These are phyloP conservation scores for Paragyromitra xinjiangensis DNA, from an alignment of 495 filamentous ascomycete species.

Conservation along the genomic window DNA sequence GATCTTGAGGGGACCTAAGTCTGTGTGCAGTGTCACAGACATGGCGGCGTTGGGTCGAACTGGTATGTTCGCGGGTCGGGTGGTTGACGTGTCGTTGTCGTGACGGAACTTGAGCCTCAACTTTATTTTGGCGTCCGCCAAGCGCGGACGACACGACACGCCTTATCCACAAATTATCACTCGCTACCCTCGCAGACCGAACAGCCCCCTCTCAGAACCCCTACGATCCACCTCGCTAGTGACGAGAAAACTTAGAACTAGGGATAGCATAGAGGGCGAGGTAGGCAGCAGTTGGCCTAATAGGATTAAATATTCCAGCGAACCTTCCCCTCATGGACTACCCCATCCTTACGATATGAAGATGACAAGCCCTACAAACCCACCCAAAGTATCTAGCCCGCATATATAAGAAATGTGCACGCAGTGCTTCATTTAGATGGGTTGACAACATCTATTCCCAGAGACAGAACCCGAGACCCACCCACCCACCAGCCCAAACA, in stretches of 20 bases:
- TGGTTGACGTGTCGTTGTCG: conserved; percentile 37
- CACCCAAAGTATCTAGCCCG: not conserved
- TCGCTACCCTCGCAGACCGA: not conserved
- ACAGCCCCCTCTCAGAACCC: not conserved
- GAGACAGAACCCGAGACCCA: not conserved
- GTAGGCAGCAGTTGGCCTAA: too few relatives aligned
- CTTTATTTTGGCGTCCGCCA: conserved; percentile 35
- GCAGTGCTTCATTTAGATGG: conserved; percentile 1
- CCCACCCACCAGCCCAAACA: not conserved
- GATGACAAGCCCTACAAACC: too few relatives aligned
- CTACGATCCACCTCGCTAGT: not conserved
- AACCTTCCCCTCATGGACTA: too few relatives aligned
- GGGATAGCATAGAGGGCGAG: not conserved
- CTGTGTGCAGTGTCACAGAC: conserved; percentile 84
- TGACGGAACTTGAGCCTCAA: conserved; percentile 37
- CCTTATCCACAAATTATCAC: conserved; percentile 36
- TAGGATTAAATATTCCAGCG: not conserved
- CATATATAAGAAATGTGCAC: conserved; percentile 6
- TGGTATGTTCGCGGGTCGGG: conserved; percentile 2
- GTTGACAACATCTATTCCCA: conserved; percentile 20
- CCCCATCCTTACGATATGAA: too few relatives aligned
- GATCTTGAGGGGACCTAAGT: conserved; percentile 88
- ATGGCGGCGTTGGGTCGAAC: conserved; percentile 57
- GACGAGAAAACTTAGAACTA: not conserved
- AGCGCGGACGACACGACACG: conserved; percentile 9